A percentile compares a stretch with the other conserved stretches of the same genome.
Evolutionary conservation across 257 asterid genomes (phyloP).

Genomic region (Galeopsis tetrahit): DNA sequence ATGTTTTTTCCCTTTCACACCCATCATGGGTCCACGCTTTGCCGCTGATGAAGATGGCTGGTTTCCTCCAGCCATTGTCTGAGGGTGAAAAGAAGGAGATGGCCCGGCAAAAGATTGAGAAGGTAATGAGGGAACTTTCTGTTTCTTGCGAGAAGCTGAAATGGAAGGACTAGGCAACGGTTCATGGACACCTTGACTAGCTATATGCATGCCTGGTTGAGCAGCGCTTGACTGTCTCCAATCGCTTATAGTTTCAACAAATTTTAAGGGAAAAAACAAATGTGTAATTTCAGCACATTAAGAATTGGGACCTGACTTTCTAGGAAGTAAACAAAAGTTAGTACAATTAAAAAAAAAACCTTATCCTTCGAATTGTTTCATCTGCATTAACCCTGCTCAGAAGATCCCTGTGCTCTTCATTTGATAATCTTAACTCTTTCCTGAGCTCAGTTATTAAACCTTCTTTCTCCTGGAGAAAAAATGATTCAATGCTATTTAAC

Average conservation of each 20-base stretch:
- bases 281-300: constrained; percentile 23
- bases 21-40: constrained; percentile 64
- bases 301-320: constrained; percentile 15
- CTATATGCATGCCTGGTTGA: constrained; percentile 56
- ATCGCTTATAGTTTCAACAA: constrained; percentile 52
- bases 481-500: constrained; percentile 43
- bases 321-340: constrained; percentile 24
- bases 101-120: constrained; percentile 75
- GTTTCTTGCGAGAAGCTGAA: constrained; percentile 75
- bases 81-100: constrained; percentile 63
- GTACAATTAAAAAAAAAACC: constrained; percentile 43
- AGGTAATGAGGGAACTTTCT: constrained; percentile 60
- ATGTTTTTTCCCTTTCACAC: constrained; percentile 65
- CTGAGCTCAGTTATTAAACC: constrained; percentile 76
- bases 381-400: constrained; percentile 73
- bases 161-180: constrained; percentile 68
- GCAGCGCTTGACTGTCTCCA: constrained; percentile 67
- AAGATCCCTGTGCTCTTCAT: constrained; percentile 86
- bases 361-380: constrained; percentile 73
- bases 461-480: constrained; percentile 72
- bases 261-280: constrained; percentile 28
- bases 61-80: constrained; percentile 51
- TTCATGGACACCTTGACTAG: constrained; percentile 59
- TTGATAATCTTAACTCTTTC: constrained; percentile 75
- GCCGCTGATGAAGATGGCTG: constrained; percentile 70